Percentiles rank a stretch among this genome's conserved stretches.
Conservation (phyloP, 2,329 filamentous ascomycete species). For the Pseudopithomyces maydicus region DNA sequence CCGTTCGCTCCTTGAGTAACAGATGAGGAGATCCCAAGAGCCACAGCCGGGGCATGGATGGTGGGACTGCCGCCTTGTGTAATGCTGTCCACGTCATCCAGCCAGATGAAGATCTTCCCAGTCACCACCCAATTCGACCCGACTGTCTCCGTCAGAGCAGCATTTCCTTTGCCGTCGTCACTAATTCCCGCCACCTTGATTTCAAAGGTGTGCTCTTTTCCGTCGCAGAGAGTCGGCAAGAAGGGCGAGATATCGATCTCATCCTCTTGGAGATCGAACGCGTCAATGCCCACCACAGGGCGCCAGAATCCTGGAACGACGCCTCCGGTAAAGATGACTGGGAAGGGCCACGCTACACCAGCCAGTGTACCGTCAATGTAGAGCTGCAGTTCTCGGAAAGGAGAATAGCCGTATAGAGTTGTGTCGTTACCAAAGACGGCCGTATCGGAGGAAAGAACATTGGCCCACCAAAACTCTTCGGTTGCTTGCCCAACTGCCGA, state of each 20-base stretch:
- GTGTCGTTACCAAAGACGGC: slow-evolving; percentile 64
- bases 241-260: slow-evolving; percentile 84
- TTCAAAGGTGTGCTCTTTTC: slow-evolving; percentile 67
- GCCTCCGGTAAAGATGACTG: slow-evolving; percentile 81
- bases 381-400: slow-evolving; percentile 79
- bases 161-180: slow-evolving; percentile 57
- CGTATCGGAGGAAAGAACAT: slow-evolving; percentile 68
- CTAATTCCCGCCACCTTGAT: slow-evolving; percentile 70
- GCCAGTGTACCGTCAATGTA: slow-evolving; percentile 74
- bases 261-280: slow-evolving; percentile 78
- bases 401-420: slow-evolving; percentile 68
- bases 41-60: slow-evolving; percentile 48
- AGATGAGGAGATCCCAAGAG: slow-evolving; percentile 57
- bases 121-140: slow-evolving; percentile 76
- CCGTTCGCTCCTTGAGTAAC: slow-evolving; percentile 56
- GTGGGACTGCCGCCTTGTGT: slow-evolving; percentile 56
- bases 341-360: slow-evolving; percentile 81
- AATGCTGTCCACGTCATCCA: slow-evolving; percentile 57
- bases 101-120: slow-evolving; percentile 82
- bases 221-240: slow-evolving; percentile 71
- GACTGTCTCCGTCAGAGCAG: slow-evolving; percentile 59
- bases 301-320: slow-evolving; percentile 77
- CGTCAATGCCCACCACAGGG: slow-evolving; percentile 77
- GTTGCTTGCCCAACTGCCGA: slow-evolving; percentile 74
- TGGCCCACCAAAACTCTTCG: slow-evolving; percentile 88